Percentiles rank a stretch among this genome's conserved stretches.
Conservation (phyloP, 208 protist species). For the Trypanosoma scelopori region DNA sequence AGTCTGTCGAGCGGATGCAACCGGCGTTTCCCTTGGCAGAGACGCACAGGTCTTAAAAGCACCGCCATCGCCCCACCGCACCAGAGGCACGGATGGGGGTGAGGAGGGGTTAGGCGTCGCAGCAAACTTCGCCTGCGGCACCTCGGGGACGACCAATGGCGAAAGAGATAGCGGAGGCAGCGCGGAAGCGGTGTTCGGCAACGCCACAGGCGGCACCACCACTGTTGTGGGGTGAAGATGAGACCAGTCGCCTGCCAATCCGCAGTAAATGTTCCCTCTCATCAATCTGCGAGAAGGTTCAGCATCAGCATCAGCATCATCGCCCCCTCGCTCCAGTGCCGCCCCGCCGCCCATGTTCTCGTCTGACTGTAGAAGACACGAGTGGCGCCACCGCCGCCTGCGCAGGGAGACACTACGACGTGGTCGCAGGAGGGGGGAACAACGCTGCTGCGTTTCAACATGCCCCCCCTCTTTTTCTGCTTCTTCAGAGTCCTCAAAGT, state of each 20-base stretch:
- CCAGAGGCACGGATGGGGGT: no score
- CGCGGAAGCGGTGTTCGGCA: background rate
- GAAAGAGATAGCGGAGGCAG: no score
- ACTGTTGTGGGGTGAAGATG: conserved; percentile 15
- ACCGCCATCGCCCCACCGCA: no score
- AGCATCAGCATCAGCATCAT: background rate
- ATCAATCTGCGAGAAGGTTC: background rate
- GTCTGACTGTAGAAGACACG: background rate
- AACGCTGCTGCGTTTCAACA: background rate
- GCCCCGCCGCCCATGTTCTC: background rate
- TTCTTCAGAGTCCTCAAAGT: background rate
- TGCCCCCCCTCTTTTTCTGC: background rate
- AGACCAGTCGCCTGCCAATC: background rate
- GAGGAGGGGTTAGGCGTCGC: no score
- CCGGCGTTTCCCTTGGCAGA: no score
- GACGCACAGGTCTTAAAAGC: no score
- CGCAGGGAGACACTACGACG: background rate
- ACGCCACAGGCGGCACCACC: conserved; percentile 7
- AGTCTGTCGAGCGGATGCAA: no score
- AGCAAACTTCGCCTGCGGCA: no score
- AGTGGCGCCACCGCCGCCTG: background rate
- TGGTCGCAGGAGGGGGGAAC: conserved; percentile 4
- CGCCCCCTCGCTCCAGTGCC: background rate
- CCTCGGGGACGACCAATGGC: no score
- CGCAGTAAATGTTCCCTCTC: background rate